These are phyloP conservation scores for Aureobasidium sp. DNA, from an alignment of 2,329 filamentous ascomycete genomes.

Conservation along the genomic window DNA sequence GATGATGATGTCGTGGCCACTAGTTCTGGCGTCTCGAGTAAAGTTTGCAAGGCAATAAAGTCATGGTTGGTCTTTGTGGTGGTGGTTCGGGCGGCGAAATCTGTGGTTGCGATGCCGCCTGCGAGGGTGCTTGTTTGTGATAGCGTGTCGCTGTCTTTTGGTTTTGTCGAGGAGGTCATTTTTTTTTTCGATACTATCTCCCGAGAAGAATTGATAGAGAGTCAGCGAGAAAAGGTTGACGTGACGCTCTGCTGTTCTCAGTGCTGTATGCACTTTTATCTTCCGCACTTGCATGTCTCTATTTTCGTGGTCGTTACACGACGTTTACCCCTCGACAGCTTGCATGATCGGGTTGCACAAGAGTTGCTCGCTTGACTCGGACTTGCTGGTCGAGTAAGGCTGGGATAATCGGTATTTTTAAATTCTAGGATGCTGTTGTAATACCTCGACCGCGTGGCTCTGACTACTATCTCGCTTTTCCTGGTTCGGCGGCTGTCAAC, in stretches of 20 bases:
- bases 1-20: background rate
- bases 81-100: background rate
- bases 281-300: background rate
- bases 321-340: too few relatives aligned
- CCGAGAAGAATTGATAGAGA: background rate
- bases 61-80: background rate
- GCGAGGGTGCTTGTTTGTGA: background rate
- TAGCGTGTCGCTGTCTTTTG: background rate
- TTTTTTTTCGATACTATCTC: background rate
- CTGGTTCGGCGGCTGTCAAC: background rate
- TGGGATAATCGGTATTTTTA: background rate
- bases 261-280: background rate
- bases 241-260: background rate
- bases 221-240: background rate
- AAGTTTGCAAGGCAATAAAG: background rate
- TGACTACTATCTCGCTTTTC: background rate
- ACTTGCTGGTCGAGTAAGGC: background rate
- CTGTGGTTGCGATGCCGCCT: background rate
- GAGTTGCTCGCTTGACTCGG: background rate
- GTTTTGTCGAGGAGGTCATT: background rate
- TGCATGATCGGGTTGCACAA: background rate
- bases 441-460: background rate
- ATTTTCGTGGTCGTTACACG: slow-evolving; percentile 3
- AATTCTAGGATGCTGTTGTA: background rate
- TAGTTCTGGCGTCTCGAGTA: background rate